These are phyloP conservation scores for Dalbergia cultrata DNA, from an alignment of 306 rosid genomes.

Conservation along the genomic window DNA sequence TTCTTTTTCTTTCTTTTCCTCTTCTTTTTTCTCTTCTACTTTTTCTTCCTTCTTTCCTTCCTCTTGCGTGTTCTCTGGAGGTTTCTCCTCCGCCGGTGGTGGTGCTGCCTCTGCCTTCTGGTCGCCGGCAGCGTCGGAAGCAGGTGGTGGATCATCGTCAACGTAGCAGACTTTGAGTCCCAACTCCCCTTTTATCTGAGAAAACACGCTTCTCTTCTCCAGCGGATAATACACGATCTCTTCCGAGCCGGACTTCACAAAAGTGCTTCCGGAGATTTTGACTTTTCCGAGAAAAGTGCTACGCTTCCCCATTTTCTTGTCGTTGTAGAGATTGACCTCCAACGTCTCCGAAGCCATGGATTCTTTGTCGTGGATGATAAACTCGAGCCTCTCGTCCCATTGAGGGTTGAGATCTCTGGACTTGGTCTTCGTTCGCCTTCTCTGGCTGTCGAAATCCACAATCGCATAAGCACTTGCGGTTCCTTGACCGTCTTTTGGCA, in stretches of 20 bases:
- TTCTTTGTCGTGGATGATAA: slow-evolving; percentile 65
- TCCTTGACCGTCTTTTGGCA: slow-evolving; percentile 98
- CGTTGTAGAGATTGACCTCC: slow-evolving; percentile 84
- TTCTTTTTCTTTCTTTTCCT: slow-evolving; percentile 50
- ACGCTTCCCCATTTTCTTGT: slow-evolving; percentile 71
- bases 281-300: slow-evolving; percentile 88
- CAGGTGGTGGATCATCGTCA: slow-evolving; percentile 72
- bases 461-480: slow-evolving; percentile 94
- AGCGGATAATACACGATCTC: slow-evolving; percentile 71
- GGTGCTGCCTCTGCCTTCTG: slow-evolving; percentile 38
- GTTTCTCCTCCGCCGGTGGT: slow-evolving; percentile 47
- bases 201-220: slow-evolving; percentile 90
- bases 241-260: slow-evolving; percentile 60
- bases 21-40: slow-evolving; percentile 49
- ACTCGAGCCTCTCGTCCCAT: slow-evolving; percentile 90
- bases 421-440: slow-evolving; percentile 80
- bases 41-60: slow-evolving; percentile 48
- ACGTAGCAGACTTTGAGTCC: slow-evolving; percentile 70
- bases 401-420: slow-evolving; percentile 84
- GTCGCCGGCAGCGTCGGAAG: slow-evolving; percentile 32
- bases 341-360: slow-evolving; percentile 64
- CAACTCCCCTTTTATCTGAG: slow-evolving; percentile 88
- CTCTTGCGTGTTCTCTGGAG: slow-evolving; percentile 38
- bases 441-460: slow-evolving; percentile 86
- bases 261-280: slow-evolving; percentile 66